Base-by-base conservation (phyloP, 805 yeast species). In the Suhomyces tanzawaensis region DNA sequence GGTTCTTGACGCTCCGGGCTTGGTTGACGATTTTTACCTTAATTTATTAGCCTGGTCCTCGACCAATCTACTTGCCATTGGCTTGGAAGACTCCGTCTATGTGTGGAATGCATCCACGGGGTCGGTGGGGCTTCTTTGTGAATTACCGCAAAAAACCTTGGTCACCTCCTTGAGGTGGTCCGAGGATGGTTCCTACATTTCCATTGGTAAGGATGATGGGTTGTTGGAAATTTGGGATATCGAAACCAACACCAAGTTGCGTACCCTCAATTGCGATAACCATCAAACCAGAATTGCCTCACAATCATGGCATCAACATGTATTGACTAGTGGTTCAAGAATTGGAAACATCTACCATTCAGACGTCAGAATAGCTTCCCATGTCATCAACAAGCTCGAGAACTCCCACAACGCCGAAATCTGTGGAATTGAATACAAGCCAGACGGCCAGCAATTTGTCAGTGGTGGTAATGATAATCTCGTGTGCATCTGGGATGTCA, bases 381-480 rank as follows among this genome's bases (percentile, higher is more conserved):
- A 91, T 62, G 69, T 85, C 18, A 79, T 82, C 1, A 69, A 81
- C 57, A 71, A 71, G 34, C 73, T 77, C 41, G 59, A 53, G 27
- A 49, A 54, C 29, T 42, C 62, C 3, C 98, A 91, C 57, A 65
- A 75, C 35, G 96, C 95, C 1, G 98, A 91, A 63, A 83, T 91
- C 19, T 91, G 98, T 66, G 98, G 98, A 0, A 68, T 91, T 28
- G 83, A 82, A 49, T 91, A 95, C 79, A 75, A 90, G 40, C 48
- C 65, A 8, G 97, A 91, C 57, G 96, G 97, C 2, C 66, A 75
- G 46, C 93, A 86, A 54, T 72, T 91, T 41, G 95, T 95, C 0
- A 78, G 88, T 3, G 98, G 98, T 8, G 96, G 97, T 22, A 93
- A 93, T 57, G 99, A 93, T 59, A 91, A 93, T 55, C 64, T 89